Percentiles rank a stretch among this genome's conserved stretches.
Conservation (phyloP, 129 eudicot genomes). For the Helichrysum umbraculigerum region DNA sequence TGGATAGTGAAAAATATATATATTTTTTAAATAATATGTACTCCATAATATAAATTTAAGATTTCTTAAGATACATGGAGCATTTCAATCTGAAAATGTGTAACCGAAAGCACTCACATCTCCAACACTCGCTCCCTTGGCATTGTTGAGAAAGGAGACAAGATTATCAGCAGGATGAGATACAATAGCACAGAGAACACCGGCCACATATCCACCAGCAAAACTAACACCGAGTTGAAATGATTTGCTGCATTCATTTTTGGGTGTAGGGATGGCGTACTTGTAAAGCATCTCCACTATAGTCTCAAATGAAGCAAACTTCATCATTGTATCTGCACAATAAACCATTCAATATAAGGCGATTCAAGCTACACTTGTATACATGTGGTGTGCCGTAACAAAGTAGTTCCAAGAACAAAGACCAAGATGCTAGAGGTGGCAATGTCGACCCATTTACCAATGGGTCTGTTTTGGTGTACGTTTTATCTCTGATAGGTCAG, state of each 20-base stretch:
- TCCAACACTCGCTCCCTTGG: conserved; percentile 44
- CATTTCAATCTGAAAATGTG: neutral
- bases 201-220: conserved; percentile 95
- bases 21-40: too few species aligned
- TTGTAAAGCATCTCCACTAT: conserved; percentile 84
- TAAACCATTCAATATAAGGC: conserved; percentile 19
- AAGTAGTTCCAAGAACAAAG: neutral
- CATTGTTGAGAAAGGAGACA: conserved; percentile 42
- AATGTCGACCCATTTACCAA: neutral
- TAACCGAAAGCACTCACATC: conserved; percentile 57
- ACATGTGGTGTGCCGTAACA: neutral
- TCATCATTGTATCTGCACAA: conserved; percentile 92
- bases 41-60: neutral
- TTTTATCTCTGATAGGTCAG: neutral
- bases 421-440: neutral
- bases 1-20: conserved; percentile 5
- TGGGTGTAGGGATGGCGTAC: conserved; percentile 79
- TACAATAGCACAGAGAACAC: conserved; percentile 49
- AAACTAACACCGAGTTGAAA: conserved; percentile 90
- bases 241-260: conserved; percentile 77
- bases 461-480: neutral
- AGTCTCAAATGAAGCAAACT: conserved; percentile 93
- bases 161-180: conserved; percentile 45
- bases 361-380: neutral
- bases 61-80: neutral